A percentile compares a stretch with the other conserved stretches of the same genome.
Conservation (phyloP, 1,284 basidiomycete genomes). For the Trichosporon sp. region DNA sequence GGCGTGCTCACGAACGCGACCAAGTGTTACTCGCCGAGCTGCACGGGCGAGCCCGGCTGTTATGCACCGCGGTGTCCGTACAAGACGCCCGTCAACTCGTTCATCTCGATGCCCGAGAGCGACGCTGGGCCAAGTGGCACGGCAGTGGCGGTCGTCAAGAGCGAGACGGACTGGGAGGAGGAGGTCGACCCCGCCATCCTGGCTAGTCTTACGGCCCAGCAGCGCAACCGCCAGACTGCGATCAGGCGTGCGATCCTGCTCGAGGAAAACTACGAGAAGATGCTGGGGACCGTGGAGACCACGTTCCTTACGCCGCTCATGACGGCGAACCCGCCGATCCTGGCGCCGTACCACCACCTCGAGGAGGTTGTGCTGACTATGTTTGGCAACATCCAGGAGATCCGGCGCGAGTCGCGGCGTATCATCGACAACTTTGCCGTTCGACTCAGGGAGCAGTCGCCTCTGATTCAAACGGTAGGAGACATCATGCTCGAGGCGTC, state of each 20-base stretch:
- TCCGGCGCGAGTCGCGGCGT: constrained; percentile 77
- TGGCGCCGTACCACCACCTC: constrained; percentile 64
- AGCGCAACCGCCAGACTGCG: constrained; percentile 83
- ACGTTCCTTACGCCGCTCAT: constrained; percentile 78
- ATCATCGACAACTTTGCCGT: constrained; percentile 83
- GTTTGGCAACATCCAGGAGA: constrained; percentile 81
- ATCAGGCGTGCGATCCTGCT: constrained; percentile 89
- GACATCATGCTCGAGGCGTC: constrained; percentile 88
- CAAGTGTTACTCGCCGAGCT: constrained; percentile 69
- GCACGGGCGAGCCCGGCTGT: constrained; percentile 53
- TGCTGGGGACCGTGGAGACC: constrained; percentile 80
- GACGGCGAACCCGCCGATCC: constrained; percentile 70
- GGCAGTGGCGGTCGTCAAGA: neutral
- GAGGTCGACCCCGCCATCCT: constrained; percentile 71
- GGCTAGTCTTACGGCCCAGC: constrained; percentile 68
- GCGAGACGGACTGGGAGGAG: constrained; percentile 65
- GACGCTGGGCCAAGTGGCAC: constrained; percentile 16
- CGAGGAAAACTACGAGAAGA: constrained; percentile 87
- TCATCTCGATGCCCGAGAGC: constrained; percentile 36
- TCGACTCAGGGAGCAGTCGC: constrained; percentile 82
- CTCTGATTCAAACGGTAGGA: constrained; percentile 81
- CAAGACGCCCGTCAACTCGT: constrained; percentile 59
- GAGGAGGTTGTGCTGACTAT: constrained; percentile 83
- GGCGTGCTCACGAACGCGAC: constrained; percentile 61
- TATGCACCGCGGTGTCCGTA: constrained; percentile 71